Evolutionary conservation across 169 alveolate species (phyloP).

Genomic region (Miamiensis avidus): DNA sequence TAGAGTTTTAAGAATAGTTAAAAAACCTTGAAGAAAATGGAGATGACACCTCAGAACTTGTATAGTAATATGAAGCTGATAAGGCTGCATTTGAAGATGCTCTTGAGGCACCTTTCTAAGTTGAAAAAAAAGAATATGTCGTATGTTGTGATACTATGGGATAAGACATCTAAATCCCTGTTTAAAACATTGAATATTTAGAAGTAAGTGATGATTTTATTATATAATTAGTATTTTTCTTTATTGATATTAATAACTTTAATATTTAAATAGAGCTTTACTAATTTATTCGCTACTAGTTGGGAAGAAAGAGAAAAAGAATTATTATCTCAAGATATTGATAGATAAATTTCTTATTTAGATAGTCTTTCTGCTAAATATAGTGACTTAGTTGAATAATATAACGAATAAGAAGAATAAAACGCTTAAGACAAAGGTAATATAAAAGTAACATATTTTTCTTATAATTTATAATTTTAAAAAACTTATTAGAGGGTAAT

Average conservation of each 20-base stretch:
- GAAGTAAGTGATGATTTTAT: slow-evolving; percentile 10
- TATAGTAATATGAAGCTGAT: slow-evolving; percentile 41
- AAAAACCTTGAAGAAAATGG: slow-evolving; percentile 56
- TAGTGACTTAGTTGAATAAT: slow-evolving; percentile 35
- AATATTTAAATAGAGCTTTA: slow-evolving; percentile 5
- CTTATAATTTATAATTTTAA: neutral
- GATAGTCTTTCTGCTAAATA: slow-evolving; percentile 31
- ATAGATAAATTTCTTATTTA: slow-evolving; percentile 51
- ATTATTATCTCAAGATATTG: slow-evolving; percentile 59
- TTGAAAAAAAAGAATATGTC: slow-evolving; percentile 62
- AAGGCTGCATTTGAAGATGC: slow-evolving; percentile 57
- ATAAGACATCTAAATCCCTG: slow-evolving; percentile 70
- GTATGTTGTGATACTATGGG: slow-evolving; percentile 85
- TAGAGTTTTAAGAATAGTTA: slow-evolving; percentile 35
- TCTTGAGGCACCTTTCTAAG: slow-evolving; percentile 53
- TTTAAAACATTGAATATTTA: slow-evolving; percentile 63
- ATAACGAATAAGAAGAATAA: slow-evolving; percentile 51
- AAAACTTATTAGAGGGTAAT: slow-evolving; percentile 23
- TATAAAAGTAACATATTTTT: too few relatives aligned
- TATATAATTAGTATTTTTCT: slow-evolving; percentile 22
- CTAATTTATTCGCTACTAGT: slow-evolving; percentile 52
- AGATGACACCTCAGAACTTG: slow-evolving; percentile 45
- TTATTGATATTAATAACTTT: too few relatives aligned
- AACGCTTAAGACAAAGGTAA: slow-evolving; percentile 42
- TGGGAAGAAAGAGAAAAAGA: slow-evolving; percentile 59